phyloP scores from a whole-genome alignment of 2,329 filamentous ascomycete species.

The Talaromyces albobiverticillius region DNA sequence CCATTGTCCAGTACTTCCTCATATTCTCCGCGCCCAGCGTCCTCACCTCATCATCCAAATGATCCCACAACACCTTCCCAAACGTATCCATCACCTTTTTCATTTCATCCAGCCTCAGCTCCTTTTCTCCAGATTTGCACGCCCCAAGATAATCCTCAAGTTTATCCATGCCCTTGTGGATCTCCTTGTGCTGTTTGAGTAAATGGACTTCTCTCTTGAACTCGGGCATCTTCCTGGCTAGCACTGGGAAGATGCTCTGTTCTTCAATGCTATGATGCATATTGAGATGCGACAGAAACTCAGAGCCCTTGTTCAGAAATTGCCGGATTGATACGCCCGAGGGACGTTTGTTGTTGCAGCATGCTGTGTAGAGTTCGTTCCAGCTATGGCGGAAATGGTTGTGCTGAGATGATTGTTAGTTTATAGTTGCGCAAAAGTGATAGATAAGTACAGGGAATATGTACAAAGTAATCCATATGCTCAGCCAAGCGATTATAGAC shows the following conservation, averaged over 20 bases:
- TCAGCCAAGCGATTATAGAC: slow-evolving; percentile 71
- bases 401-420: slow-evolving; percentile 53
- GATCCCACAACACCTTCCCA: slow-evolving; percentile 74
- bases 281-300: slow-evolving; percentile 68
- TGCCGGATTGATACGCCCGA: slow-evolving; percentile 63
- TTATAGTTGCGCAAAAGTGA: too few relatives aligned
- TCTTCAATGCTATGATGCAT: slow-evolving; percentile 84
- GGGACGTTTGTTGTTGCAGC: slow-evolving; percentile 58
- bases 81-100: slow-evolving; percentile 73
- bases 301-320: slow-evolving; percentile 66
- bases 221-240: slow-evolving; percentile 75
- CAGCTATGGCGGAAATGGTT: slow-evolving; percentile 72
- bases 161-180: slow-evolving; percentile 71
- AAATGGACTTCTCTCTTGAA: slow-evolving; percentile 67
- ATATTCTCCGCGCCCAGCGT: slow-evolving; percentile 82
- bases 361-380: slow-evolving; percentile 68
- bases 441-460: too few relatives aligned
- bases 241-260: slow-evolving; percentile 71
- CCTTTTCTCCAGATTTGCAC: slow-evolving; percentile 62
- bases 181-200: slow-evolving; percentile 71
- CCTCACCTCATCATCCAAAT: slow-evolving; percentile 80
- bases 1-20: slow-evolving; percentile 73
- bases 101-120: slow-evolving; percentile 57
- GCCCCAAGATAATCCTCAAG: slow-evolving; percentile 63
- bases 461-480: slow-evolving; percentile 71